These are phyloP conservation scores for Crataegus laevigata DNA, from an alignment of 306 rosid genomes.

Conservation along the genomic window DNA sequence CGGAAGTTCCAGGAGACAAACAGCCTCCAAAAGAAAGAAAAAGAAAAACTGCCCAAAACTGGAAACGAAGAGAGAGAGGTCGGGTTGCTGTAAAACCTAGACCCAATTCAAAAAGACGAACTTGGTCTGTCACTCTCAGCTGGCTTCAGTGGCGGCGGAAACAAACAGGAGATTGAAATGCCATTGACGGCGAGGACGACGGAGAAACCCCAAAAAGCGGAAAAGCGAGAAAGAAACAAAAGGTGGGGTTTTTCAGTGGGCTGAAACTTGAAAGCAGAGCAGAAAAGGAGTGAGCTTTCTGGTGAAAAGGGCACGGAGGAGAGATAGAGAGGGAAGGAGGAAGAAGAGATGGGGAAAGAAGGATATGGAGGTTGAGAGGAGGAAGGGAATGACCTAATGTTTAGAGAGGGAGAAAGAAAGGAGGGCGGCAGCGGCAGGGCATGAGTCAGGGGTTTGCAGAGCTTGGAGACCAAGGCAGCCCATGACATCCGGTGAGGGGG, in stretches of 20 bases:
- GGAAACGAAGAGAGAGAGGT: background rate
- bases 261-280: background rate
- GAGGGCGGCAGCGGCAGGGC: background rate
- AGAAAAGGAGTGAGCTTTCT: background rate
- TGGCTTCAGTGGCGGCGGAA: background rate
- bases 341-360: background rate
- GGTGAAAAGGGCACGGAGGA: background rate
- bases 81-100: background rate
- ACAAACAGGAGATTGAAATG: background rate
- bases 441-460: conserved; percentile 12
- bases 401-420: background rate
- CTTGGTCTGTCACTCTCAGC: background rate
- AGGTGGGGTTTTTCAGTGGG: background rate
- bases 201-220: background rate
- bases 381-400: background rate
- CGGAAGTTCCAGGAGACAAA: background rate
- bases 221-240: background rate
- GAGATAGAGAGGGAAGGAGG: background rate
- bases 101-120: conserved; percentile 5
- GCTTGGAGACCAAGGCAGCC: conserved; percentile 3
- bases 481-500: conserved; percentile 21
- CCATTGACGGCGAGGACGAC: background rate
- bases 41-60: background rate
- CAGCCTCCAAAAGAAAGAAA: conserved; percentile 12
- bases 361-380: background rate